phyloP scores from a whole-genome alignment of 129 eudicot genomes.

The Centaurea solstitialis region DNA sequence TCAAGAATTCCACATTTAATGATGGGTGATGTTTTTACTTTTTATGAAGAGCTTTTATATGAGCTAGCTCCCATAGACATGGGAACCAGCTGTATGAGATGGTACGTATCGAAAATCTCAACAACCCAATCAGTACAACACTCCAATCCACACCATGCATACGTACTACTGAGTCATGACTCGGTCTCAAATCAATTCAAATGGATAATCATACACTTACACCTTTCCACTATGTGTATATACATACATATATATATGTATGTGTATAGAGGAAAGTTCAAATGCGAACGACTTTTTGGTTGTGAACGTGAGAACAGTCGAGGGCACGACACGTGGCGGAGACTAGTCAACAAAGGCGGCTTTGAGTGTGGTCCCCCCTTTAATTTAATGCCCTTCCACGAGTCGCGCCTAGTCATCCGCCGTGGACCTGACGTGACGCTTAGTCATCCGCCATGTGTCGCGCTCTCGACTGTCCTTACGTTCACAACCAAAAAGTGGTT shows the following conservation, averaged over 20 bases:
- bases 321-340: no score
- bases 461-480: no score
- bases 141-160: slow-evolving; percentile 24
- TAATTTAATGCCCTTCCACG: no score
- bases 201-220: not conserved
- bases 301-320: no score
- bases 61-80: slow-evolving; percentile 28
- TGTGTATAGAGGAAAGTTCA: no score
- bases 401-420: no score
- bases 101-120: slow-evolving; percentile 40
- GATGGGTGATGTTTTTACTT: slow-evolving; percentile 1
- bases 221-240: slow-evolving; percentile 20
- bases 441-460: no score
- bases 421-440: no score
- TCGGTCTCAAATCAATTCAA: slow-evolving; percentile 6
- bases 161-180: slow-evolving; percentile 23
- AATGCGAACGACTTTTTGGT: no score
- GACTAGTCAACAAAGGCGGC: no score
- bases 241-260: not conserved
- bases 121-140: slow-evolving; percentile 39
- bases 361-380: no score
- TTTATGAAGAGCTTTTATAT: slow-evolving; percentile 12
- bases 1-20: not conserved
- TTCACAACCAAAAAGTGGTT: no score
- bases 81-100: slow-evolving; percentile 43